Evolutionary conservation across 169 alveolate genomes (phyloP).

Genomic region (Cryptosporidium sp.): DNA sequence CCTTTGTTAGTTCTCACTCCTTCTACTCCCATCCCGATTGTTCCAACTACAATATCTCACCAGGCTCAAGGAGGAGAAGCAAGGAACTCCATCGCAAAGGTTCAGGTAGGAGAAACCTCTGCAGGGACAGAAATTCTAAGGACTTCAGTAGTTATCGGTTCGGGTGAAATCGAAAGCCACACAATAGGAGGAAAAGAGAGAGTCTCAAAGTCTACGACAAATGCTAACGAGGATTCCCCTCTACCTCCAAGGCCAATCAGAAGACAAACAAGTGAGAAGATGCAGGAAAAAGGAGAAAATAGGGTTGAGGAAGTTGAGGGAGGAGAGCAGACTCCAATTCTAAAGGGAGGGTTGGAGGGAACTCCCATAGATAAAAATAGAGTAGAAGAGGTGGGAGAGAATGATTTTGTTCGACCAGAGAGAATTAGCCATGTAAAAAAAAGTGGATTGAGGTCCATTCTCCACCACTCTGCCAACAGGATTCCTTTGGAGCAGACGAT

Average conservation of each 20-base stretch:
- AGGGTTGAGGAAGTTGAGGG: neutral
- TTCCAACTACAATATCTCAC: neutral
- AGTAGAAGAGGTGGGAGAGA: slow-evolving; percentile 8
- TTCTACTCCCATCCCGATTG: slow-evolving; percentile 61
- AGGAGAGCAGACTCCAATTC: slow-evolving; percentile 61
- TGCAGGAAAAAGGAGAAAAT: neutral
- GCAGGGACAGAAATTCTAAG: neutral
- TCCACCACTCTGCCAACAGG: slow-evolving; percentile 68
- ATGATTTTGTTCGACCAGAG: slow-evolving; percentile 64
- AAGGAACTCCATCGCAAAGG: neutral
- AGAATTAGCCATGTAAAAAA: slow-evolving; percentile 61
- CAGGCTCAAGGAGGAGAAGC: neutral
- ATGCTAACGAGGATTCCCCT: slow-evolving; percentile 67
- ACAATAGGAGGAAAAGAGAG: neutral
- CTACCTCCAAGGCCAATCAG: slow-evolving; percentile 70
- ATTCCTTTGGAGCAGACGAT: neutral
- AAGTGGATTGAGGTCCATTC: slow-evolving; percentile 68
- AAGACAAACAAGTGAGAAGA: slow-evolving; percentile 28
- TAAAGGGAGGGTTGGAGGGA: slow-evolving; percentile 12
- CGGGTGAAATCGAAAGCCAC: neutral
- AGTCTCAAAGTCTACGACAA: neutral
- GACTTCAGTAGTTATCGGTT: neutral
- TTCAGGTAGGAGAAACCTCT: neutral
- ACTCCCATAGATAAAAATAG: slow-evolving; percentile 30
- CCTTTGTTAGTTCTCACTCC: slow-evolving; percentile 64